These are phyloP conservation scores for Lasiodiplodia sp. DNA, from an alignment of 2,329 filamentous ascomycete genomes.

Conservation along the genomic window DNA sequence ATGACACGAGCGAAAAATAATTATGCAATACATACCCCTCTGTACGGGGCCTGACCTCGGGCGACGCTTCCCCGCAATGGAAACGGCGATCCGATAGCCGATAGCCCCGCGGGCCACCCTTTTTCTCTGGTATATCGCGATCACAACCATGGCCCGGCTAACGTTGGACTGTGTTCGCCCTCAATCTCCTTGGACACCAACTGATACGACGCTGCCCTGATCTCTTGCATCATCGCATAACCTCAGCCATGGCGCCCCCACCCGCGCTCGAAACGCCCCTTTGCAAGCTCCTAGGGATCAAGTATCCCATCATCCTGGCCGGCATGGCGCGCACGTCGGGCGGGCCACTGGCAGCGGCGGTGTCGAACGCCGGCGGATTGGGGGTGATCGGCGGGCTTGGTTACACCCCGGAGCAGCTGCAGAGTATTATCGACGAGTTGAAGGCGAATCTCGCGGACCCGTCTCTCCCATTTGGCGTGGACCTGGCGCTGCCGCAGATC, in stretches of 20 bases:
- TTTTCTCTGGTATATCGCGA: background rate
- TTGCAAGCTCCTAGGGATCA: slow-evolving; percentile 73
- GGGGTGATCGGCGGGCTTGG: slow-evolving; percentile 61
- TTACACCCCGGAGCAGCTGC: slow-evolving; percentile 71
- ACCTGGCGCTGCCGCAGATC: slow-evolving; percentile 89
- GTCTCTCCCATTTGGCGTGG: slow-evolving; percentile 84
- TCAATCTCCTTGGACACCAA: background rate
- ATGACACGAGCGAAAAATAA: too few species aligned
- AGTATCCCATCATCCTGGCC: slow-evolving; percentile 88
- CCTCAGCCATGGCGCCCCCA: slow-evolving; percentile 40
- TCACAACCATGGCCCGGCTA: background rate
- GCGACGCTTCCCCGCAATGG: slow-evolving; percentile 17
- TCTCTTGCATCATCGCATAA: background rate
- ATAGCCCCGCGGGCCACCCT: slow-evolving; percentile 4
- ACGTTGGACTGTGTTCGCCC: background rate
- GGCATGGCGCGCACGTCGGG: slow-evolving; percentile 85
- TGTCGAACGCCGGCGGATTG: slow-evolving; percentile 84
- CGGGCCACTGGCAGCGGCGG: slow-evolving; percentile 48
- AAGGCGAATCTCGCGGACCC: slow-evolving; percentile 74
- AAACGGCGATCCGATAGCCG: slow-evolving; percentile 17
- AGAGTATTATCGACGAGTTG: slow-evolving; percentile 83
- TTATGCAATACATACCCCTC: too few species aligned
- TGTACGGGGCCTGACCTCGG: slow-evolving; percentile 14
- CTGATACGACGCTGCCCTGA: background rate
- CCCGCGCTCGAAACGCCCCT: slow-evolving; percentile 46